These are phyloP conservation scores for Hypholoma sublateritium DNA, from an alignment of 768 basidiomycete species.

Conservation along the genomic window DNA sequence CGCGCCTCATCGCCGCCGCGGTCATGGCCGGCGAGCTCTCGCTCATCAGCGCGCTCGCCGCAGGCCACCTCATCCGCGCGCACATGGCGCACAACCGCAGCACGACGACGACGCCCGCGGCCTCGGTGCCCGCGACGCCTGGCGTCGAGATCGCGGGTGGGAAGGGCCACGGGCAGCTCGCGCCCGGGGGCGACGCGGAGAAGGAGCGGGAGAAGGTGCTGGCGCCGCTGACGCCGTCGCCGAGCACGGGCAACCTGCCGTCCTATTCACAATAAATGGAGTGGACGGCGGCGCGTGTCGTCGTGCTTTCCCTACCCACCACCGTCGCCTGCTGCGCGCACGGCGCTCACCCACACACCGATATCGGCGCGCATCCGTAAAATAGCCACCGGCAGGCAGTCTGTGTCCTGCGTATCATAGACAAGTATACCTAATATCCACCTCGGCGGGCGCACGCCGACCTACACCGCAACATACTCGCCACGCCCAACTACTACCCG, in stretches of 20 bases:
- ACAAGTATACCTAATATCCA: not conserved
- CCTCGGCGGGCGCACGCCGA: not conserved
- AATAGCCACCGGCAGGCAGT: not conserved
- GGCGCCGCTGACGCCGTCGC: constrained; percentile 16
- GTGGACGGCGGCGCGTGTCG: not conserved
- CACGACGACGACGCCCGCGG: constrained; percentile 67
- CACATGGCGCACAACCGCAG: constrained; percentile 89
- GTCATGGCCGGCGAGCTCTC: constrained; percentile 99
- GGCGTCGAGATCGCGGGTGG: constrained; percentile 19
- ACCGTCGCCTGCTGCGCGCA: too few relatives aligned
- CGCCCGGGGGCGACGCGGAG: not conserved
- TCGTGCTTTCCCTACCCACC: not conserved
- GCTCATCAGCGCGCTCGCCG: constrained; percentile 88
- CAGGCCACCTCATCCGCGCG: constrained; percentile 91
- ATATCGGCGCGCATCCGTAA: not conserved
- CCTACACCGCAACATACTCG: not conserved
- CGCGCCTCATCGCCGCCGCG: constrained; percentile 84
- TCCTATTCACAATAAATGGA: constrained; percentile 18
- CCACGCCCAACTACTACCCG: too few relatives aligned
- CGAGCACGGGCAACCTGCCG: constrained; percentile 15
- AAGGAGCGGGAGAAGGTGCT: not conserved
- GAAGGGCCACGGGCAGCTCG: not conserved
- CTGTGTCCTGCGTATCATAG: not conserved
- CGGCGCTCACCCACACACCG: not conserved
- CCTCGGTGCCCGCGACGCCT: constrained; percentile 62